Evolutionary conservation across 805 yeast genomes (phyloP).

Genomic region (Barnettozyma salicaria): DNA sequence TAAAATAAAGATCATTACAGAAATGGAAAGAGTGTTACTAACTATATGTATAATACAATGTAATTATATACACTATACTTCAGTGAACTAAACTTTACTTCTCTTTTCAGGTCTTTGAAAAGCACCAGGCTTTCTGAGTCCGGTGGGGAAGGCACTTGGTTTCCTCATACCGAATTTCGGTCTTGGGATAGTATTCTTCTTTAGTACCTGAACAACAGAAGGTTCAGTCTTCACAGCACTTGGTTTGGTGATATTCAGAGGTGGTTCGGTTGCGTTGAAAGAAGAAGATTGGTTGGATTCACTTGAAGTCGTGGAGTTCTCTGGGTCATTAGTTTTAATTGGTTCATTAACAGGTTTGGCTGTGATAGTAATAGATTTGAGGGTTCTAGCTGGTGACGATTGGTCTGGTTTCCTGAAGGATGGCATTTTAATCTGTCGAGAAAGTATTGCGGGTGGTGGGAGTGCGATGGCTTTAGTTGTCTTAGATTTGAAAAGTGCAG

Average conservation of each 20-base stretch:
- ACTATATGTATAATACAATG: too few species aligned
- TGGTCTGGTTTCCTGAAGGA: conserved; percentile 10
- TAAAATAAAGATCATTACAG: too few species aligned
- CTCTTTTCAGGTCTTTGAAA: conserved; percentile 25
- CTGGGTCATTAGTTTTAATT: too few species aligned
- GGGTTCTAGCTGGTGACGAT: background rate
- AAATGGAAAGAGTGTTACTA: too few species aligned
- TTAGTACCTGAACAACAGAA: conserved; percentile 1
- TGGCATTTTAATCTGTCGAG: conserved; percentile 23
- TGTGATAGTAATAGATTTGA: background rate
- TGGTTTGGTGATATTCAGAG: conserved; percentile 2
- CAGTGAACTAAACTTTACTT: conserved; percentile 12
- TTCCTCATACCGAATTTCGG: conserved; percentile 25
- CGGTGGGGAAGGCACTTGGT: conserved; percentile 19
- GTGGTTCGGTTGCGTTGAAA: background rate
- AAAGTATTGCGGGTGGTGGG: conserved; percentile 19
- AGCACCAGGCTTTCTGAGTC: conserved; percentile 27
- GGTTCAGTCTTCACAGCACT: conserved; percentile 2
- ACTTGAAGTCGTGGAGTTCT: background rate
- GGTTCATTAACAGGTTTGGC: background rate
- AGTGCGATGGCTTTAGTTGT: too few species aligned
- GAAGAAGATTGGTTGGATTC: background rate
- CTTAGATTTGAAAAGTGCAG: conserved; percentile 2
- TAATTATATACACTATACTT: too few species aligned
- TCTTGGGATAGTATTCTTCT: conserved; percentile 15